Evolutionary conservation across 2,329 filamentous ascomycete species (phyloP).

Genomic region (Leptodontidium sp.): DNA sequence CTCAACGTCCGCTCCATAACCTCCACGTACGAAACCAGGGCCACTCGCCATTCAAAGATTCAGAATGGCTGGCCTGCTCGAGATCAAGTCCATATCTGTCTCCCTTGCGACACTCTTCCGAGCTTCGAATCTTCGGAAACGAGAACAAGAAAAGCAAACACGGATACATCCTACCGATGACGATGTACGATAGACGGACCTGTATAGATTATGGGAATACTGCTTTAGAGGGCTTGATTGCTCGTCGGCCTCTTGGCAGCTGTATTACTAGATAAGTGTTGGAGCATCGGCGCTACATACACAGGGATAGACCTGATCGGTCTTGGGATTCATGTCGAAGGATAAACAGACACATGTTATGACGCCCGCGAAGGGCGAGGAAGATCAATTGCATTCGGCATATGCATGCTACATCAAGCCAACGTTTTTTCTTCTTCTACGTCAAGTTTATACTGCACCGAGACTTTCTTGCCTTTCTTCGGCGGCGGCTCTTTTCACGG

Average conservation of each 20-base stretch:
- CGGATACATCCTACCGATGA: not conserved
- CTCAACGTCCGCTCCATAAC: not conserved
- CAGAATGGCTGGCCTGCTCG: not conserved
- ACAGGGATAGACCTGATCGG: not conserved
- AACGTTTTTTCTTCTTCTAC: not conserved
- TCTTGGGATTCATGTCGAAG: not conserved
- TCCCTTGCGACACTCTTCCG: not conserved
- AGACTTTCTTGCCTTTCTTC: not conserved
- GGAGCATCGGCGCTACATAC: not conserved
- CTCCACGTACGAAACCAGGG: not conserved
- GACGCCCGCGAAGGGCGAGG: not conserved
- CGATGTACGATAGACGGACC: not conserved
- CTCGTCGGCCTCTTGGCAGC: not conserved
- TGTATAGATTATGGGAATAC: not conserved
- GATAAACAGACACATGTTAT: not conserved
- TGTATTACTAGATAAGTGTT: slow-evolving; percentile 15
- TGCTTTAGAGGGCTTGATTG: not conserved
- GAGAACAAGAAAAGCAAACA: not conserved
- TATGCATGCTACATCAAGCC: not conserved
- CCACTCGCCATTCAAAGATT: not conserved
- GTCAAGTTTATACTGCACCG: not conserved
- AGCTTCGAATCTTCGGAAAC: not conserved
- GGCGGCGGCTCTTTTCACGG: not conserved
- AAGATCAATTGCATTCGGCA: not conserved
- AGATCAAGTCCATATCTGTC: not conserved